Evolutionary conservation across 108 stramenopile species (phyloP), one percentile per base, ranked within the genome.

Genomic region (Cylindrotheca fusiformis): DNA sequence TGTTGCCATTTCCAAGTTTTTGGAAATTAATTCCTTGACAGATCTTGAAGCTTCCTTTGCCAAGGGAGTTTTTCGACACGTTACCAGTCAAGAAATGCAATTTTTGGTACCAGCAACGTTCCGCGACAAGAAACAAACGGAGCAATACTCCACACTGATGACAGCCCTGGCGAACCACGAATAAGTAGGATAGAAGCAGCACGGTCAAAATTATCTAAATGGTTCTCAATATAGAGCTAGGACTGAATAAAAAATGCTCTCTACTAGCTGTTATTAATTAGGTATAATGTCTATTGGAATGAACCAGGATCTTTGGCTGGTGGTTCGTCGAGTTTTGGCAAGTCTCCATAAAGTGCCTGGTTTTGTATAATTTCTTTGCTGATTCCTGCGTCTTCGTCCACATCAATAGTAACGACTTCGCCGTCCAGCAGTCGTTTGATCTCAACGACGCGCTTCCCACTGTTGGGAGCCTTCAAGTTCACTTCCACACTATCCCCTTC

Each of bases 21-120:
- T 79, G 55, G 78, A 70, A 5, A 87, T 88, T 77, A 46, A 61
- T n/a, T 76, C 80, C 76, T 57, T 93, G 22, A 52, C 75, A 20
- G 83, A 93, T 49, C 78, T 93, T 4, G 52, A 84, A 48, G 63
- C 59, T 4, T 72, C 74, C 18, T 55, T 93, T 3, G 67, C 80
- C 23, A 74, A 76, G 31, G 91, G 91, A 20, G 74, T 80, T 0
- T 93, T 93, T 72, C 57, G 66, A 49, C 60, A 72, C 31, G 60
- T 93, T 1, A 82, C 80, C n/a, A 85, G 75, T 19, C 75, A 63
- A 48, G 87, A 89, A 55, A 62, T 93, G 8, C 58, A 83, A 2
- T 65, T 70, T 25, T 70, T 88, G 51, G 54, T 93, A 24, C 27
- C 49, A 21, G 86, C 87, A n/a, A 52, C 71, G 19, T 87, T 52